Base-by-base conservation (phyloP, 371 early-diverging fungal species). In the Conidiobolus incongruus region DNA sequence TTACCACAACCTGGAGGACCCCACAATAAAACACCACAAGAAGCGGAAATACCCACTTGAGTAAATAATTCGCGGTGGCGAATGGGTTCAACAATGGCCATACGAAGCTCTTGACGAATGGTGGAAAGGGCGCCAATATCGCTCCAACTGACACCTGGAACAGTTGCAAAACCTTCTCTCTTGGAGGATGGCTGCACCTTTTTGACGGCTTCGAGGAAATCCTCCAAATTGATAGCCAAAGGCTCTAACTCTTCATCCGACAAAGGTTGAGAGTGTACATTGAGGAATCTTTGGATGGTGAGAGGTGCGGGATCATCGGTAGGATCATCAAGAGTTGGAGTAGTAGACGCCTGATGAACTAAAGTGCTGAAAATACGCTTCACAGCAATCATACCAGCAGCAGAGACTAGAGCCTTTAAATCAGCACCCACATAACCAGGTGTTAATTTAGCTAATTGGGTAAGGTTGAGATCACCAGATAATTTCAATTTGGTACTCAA, bases 1-100 rank as follows among this genome's bases (percentile, higher is more conserved):
- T 99, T 99, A 39, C 99, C 99, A 63, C 95, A 95, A 49, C 99
- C 99, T 3, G 99, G 99, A 28, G 99, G 99, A 11, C 99, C 99
- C 78, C 95, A 94, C 13, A 99, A 62, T 35, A 99, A 61, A 0
- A 99, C 93, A 44, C 99, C 99, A 26, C 84, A 77, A 2, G 98
- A 87, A 1, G 79, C 68, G 1, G 70, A 75, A 45, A 99, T 96
- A 24, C 99, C 99, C 0, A 97, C 83, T 37, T 67, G 61, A 38
- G 70, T 63, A 62, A 94, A 99, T 40, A 80, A 65, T 43, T 95
- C 86, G 4, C 96, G 94, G 52, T 85, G 75, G 49, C 77, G 75
- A 43, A 95, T 89, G 17, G 99, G 99, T 46, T 93, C 90, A 8
- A 96, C 83, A 10, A 99, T 83, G 2, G 89, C 79, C 89, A 89